Evolutionary conservation across 176 grass and related monocot species (phyloP).

Genomic region (Bothriochloa decipiens): DNA sequence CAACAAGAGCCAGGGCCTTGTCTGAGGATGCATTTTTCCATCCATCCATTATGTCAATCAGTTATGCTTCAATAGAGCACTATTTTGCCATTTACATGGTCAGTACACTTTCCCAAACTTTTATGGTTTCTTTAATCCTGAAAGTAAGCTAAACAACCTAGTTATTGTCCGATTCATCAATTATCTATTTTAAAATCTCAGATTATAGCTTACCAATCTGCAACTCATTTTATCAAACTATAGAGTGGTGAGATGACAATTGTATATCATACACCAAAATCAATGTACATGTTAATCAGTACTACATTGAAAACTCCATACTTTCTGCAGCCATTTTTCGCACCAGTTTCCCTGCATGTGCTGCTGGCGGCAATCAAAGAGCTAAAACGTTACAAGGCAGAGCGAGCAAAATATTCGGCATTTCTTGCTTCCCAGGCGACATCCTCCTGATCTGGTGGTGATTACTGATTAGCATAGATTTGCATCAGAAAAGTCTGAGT

Average conservation of each 20-base stretch:
- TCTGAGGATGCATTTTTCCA: constrained; percentile 97
- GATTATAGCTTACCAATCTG: neutral
- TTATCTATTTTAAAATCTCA: neutral
- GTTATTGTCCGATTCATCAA: neutral
- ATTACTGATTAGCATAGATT: neutral
- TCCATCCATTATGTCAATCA: constrained; percentile 93
- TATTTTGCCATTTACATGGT: constrained; percentile 99
- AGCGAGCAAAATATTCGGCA: constrained; percentile 68
- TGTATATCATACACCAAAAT: neutral
- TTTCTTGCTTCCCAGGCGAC: constrained; percentile 53
- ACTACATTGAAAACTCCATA: neutral
- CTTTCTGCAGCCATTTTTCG: constrained; percentile 83
- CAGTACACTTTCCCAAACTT: constrained; percentile 32
- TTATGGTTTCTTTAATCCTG: neutral
- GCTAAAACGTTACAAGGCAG: constrained; percentile 79
- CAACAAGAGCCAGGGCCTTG: constrained; percentile 79
- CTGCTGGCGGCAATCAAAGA: constrained; percentile 92
- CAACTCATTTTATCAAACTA: neutral
- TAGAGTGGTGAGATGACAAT: neutral
- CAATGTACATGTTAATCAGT: neutral
- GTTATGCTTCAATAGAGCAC: constrained; percentile 95
- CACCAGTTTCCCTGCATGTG: constrained; percentile 88
- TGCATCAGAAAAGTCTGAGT: neutral
- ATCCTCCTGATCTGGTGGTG: constrained; percentile 43
- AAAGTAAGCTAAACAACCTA: neutral